Evolutionary conservation across 2,329 filamentous ascomycete genomes (phyloP), one percentile per base, ranked within the genome.

Genomic region (Apiospora sp.): DNA sequence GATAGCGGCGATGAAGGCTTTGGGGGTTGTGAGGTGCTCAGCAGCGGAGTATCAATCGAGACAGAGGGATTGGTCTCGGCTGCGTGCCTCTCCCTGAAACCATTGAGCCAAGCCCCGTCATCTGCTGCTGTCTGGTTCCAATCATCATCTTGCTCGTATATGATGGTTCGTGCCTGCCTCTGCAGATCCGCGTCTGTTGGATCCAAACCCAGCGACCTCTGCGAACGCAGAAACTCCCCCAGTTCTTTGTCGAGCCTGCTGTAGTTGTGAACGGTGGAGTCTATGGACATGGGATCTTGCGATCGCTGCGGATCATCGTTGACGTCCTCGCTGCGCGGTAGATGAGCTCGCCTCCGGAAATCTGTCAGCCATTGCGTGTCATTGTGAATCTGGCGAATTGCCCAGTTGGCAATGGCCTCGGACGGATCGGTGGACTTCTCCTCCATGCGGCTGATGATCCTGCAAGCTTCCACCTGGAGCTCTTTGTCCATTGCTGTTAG

Each of bases 111-210:
- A 4, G 83, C 79, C 3, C 82, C 75, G 73, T 89, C 88, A 74
- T 92, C 90, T 3, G 89, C 88, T 0, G 86, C 87, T 1, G 90
- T 92, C 76, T 91, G 90, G 74, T 91, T 91, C 89, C 90, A 91
- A 13, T 86, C 86, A 75, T 92, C 89, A 70, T 91, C 88, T 13
- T 41, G 30, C 72, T 85, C 87, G 79, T 90, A 91, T 30, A 92
- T 89, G 75, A 91, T 89, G 70, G 90, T 84, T 74, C 90, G 86
- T 30, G 89, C 89, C 75, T 90, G 84, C 41, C 82, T 82, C 76
- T 91, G 89, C 51, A 92, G 79, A 67, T 88, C 87, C 2, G 84
- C 84, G 73, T 92, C 88, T 0, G 84, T 84, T 0, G 88, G 87
- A 68, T 87, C 84, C 1, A 84, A 77, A 0, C 88, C 87, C 19